phyloP scores from a whole-genome alignment of 75 land plant species.

The Cupressus sempervirens region DNA sequence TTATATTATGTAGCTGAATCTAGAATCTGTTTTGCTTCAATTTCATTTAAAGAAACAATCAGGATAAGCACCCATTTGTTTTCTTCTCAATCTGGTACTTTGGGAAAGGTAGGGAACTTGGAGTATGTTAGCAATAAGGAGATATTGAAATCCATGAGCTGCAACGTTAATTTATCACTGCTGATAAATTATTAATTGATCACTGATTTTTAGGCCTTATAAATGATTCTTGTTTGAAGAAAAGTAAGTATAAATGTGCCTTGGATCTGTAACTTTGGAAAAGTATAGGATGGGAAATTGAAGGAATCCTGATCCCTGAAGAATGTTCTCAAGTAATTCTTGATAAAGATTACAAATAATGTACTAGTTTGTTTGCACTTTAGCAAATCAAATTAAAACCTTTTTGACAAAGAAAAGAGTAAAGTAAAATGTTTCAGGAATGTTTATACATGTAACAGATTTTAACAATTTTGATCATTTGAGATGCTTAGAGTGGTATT shows the following conservation, averaged over 20 bases:
- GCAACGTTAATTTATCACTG: not conserved
- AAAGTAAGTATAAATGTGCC: not conserved
- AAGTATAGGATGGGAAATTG: not conserved
- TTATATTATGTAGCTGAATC: not conserved
- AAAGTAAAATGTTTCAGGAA: not conserved
- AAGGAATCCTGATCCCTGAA: not conserved
- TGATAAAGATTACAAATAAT: not conserved
- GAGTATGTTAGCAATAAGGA: not conserved
- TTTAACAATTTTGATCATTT: not conserved
- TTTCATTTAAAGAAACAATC: not conserved
- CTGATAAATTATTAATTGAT: not conserved
- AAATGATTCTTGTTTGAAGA: not conserved
- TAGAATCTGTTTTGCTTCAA: not conserved
- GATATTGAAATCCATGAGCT: not conserved
- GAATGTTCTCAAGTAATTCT: not conserved
- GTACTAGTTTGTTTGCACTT: not conserved
- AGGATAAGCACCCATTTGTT: not conserved
- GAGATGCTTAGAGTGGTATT: not conserved
- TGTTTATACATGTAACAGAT: not conserved
- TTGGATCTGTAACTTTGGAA: not conserved
- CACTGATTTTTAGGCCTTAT: not conserved
- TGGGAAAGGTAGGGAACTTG: not conserved
- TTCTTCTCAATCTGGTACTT: not conserved
- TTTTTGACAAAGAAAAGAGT: not conserved
- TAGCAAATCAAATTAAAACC: not conserved